Evolutionary conservation across 2,329 filamentous ascomycete species (phyloP), one percentile per base, ranked within the genome.

Genomic region (Bipolaris bicolor): DNA sequence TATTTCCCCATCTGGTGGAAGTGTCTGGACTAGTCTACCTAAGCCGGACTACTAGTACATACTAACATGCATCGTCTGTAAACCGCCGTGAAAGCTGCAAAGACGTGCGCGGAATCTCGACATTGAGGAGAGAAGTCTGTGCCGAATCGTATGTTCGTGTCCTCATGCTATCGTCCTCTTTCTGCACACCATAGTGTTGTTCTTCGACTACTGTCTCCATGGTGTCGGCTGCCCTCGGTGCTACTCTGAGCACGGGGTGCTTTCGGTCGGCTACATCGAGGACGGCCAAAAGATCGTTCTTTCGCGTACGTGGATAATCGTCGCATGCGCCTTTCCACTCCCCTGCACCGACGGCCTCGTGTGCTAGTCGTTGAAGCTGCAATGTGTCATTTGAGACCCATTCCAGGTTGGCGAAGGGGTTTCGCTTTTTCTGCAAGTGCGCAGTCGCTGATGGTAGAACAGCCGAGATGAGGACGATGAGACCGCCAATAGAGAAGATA

Each of bases 351-450:
- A 58, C 43, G 2, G 58, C 61, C n/a, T 70, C 67, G 18, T 68
- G 62, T 11, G 66, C 64, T 18, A 67, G 60, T 11, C 67, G 54
- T 45, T 70, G 64, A 3, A 68, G 63, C 40, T 70, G 67, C 29
- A 68, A 29, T 2, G 57, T 63, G 20, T 47, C 52, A 10, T 51
- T 66, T 43, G 53, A 54, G 9, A 47, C 43, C 63, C 63, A 65
- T 26, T 65, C 63, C 1, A 64, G 18, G 13, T 49, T 55, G 16
- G 54, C 16, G 41, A 48, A 49, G 53, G 57, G 43, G 29, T n/a
- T 37, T 11, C 15, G 33, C 33, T 55, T 18, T 44, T 52, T 22
- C 36, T 50, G 36, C 39, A 49, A 22, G 22, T 37, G 49, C 5
- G 26, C 31, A 56, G 43, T 53, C 13, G 7, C 29, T 33, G 6